phyloP scores from a whole-genome alignment of 192 early-diverging fungal species.

The Linnemannia elongata region DNA sequence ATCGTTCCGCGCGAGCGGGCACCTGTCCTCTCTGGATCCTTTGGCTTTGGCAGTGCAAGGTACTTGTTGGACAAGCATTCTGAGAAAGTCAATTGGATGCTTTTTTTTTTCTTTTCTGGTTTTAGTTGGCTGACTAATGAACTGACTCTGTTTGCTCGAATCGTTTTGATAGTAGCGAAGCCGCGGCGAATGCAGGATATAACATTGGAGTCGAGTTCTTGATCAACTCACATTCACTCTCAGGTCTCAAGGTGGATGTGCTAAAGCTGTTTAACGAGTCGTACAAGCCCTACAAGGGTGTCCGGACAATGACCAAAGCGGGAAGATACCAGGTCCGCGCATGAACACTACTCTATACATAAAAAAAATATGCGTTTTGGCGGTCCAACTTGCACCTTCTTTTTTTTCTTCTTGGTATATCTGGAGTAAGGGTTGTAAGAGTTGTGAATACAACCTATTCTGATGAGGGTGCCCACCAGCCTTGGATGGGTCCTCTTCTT shows the following conservation, averaged over 20 bases:
- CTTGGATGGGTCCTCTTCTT: no score
- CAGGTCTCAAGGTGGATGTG: slow-evolving; percentile 80
- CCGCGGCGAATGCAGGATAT: slow-evolving; percentile 61
- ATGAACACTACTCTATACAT: slow-evolving; percentile 31
- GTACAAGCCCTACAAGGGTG: slow-evolving; percentile 84
- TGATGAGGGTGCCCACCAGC: no score
- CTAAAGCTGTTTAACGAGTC: slow-evolving; percentile 78
- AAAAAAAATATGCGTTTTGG: neutral
- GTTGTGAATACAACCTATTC: no score
- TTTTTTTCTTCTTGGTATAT: neutral
- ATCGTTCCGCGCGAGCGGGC: slow-evolving; percentile 66
- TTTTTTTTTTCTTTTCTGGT: neutral
- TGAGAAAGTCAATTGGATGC: neutral
- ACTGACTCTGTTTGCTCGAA: neutral
- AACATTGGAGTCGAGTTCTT: slow-evolving; percentile 76
- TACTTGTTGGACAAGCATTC: neutral
- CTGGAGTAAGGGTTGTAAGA: no score
- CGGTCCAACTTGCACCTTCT: neutral
- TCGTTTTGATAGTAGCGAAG: slow-evolving; percentile 44
- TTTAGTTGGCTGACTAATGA: neutral
- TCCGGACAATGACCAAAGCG: slow-evolving; percentile 71
- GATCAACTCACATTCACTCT: slow-evolving; percentile 77
- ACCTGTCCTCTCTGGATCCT: slow-evolving; percentile 74
- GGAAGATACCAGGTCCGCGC: slow-evolving; percentile 73
- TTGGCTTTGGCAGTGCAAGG: slow-evolving; percentile 56